These are phyloP conservation scores for Penicillium sp. DNA, from an alignment of 2,329 filamentous ascomycete species.

Conservation along the genomic window DNA sequence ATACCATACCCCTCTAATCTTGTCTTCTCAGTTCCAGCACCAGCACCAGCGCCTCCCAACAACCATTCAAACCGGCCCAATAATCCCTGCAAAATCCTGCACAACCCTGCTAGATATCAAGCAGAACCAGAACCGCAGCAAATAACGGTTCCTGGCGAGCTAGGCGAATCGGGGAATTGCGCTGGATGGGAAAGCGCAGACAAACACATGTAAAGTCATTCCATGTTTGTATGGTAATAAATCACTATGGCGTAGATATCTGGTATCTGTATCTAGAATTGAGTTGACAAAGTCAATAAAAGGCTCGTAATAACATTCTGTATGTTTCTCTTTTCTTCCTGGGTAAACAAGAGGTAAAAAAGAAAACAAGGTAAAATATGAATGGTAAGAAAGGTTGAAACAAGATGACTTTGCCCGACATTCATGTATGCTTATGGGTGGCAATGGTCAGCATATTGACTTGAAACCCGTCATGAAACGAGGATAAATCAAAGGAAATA, in stretches of 20 bases:
- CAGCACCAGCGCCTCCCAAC: background rate
- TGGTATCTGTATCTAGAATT: background rate
- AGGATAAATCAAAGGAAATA: background rate
- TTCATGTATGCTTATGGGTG: no score
- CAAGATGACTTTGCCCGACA: background rate
- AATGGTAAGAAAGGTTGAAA: background rate
- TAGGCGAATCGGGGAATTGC: constrained; percentile 23
- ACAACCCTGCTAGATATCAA: constrained; percentile 8
- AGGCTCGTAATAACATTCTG: constrained; percentile 17
- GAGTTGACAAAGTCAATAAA: background rate
- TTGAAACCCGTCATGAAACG: no score
- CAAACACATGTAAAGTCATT: background rate
- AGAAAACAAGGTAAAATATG: background rate
- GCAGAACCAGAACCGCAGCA: constrained; percentile 17
- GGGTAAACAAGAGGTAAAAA: no score
- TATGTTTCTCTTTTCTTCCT: background rate
- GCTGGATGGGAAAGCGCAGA: background rate
- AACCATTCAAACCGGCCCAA: constrained; percentile 8
- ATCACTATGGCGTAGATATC: background rate
- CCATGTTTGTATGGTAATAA: background rate
- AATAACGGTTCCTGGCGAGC: constrained; percentile 25
- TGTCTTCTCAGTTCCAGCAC: no score
- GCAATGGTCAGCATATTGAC: no score
- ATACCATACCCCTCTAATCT: no score
- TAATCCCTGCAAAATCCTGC: constrained; percentile 13